Evolutionary conservation across 345 rosid species (phyloP).

Genomic region (Eucalyptus tenuipes): DNA sequence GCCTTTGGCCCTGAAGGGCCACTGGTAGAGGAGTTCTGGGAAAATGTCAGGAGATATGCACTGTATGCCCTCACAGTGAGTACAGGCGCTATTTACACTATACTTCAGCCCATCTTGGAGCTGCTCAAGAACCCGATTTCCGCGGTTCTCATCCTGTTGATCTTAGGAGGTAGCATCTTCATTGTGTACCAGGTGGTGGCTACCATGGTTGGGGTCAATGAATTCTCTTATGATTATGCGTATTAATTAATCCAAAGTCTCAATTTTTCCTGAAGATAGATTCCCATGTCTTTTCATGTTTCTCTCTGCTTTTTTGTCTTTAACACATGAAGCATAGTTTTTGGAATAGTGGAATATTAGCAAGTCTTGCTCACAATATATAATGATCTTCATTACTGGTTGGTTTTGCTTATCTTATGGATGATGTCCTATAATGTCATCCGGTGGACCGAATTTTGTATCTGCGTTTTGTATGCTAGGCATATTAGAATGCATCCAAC

Average conservation of each 20-base stretch:
- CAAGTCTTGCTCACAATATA: not conserved
- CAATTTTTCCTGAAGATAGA: not conserved
- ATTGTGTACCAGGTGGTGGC: slow-evolving; percentile 68
- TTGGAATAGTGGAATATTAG: not conserved
- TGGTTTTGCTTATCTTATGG: not conserved
- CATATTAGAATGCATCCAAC: not conserved
- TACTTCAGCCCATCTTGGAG: slow-evolving; percentile 50
- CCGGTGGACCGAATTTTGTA: not conserved
- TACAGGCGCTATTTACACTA: slow-evolving; percentile 72
- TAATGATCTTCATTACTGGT: not conserved
- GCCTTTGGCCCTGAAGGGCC: slow-evolving; percentile 95
- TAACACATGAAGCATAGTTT: not conserved
- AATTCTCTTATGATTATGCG: slow-evolving; percentile 56
- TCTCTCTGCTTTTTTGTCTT: not conserved
- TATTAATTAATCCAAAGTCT: slow-evolving; percentile 4
- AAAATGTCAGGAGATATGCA: slow-evolving; percentile 88
- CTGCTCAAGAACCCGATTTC: slow-evolving; percentile 80
- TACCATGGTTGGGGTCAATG: slow-evolving; percentile 76
- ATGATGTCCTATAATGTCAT: not conserved
- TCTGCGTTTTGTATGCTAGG: not conserved
- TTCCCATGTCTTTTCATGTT: not conserved
- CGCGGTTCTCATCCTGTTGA: slow-evolving; percentile 49
- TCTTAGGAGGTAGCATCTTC: slow-evolving; percentile 53
- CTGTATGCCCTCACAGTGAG: slow-evolving; percentile 93
- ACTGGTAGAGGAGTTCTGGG: slow-evolving; percentile 90